phyloP scores from a whole-genome alignment of 352 stramenopile species.

The Pythium vanterpoolii region DNA sequence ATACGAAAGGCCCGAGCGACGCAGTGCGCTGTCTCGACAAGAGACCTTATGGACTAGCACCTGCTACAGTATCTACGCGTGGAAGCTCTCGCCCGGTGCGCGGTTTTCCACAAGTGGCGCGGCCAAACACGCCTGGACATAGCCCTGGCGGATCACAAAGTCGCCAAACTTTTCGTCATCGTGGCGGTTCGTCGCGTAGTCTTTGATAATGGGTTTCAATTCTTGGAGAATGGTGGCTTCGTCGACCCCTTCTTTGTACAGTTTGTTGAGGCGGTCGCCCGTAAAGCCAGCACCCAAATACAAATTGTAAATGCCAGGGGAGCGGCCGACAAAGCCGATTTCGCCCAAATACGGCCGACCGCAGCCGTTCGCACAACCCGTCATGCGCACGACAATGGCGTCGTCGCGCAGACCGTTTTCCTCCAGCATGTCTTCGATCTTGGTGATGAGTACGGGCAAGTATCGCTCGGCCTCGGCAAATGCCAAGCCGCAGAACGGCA shows the following conservation, averaged over 20 bases:
- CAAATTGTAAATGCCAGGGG: slow-evolving; percentile 95
- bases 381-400: slow-evolving; percentile 97
- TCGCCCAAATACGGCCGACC: slow-evolving; percentile 97
- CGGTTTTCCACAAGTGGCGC: slow-evolving; percentile 60
- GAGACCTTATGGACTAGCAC: too few species aligned
- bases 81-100: slow-evolving; percentile 65
- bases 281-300: slow-evolving; percentile 91
- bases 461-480: slow-evolving; percentile 96
- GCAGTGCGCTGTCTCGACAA: too few species aligned
- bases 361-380: slow-evolving; percentile 97
- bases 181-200: slow-evolving; percentile 66
- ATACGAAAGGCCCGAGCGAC: too few species aligned
- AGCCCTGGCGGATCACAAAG: slow-evolving; percentile 74
- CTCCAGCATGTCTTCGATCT: slow-evolving; percentile 91
- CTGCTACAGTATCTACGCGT: slow-evolving; percentile 35
- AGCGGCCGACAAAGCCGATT: slow-evolving; percentile 96
- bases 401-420: slow-evolving; percentile 90
- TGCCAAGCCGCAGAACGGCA: slow-evolving; percentile 96
- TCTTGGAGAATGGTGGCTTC: slow-evolving; percentile 75
- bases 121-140: slow-evolving; percentile 65
- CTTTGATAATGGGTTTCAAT: slow-evolving; percentile 69
- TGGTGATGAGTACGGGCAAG: slow-evolving; percentile 92
- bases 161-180: slow-evolving; percentile 79
- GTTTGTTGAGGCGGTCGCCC: slow-evolving; percentile 75
- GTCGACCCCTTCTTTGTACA: slow-evolving; percentile 79